Conservation (phyloP, 805 yeast species). For the Candida stauntonica region DNA sequence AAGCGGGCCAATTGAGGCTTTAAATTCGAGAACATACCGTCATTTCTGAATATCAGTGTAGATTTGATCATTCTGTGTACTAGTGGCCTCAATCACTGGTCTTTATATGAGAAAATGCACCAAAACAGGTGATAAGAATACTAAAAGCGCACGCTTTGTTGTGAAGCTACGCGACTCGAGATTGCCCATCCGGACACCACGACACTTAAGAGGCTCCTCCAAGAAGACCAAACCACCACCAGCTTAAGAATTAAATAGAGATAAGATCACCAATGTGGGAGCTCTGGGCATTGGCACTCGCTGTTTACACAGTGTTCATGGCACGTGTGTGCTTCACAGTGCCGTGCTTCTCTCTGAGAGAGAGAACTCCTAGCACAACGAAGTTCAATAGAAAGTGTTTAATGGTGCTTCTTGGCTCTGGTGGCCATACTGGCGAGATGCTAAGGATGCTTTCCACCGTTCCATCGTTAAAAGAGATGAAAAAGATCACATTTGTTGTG, state of each 20-base stretch:
- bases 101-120: no score
- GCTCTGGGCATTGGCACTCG: slow-evolving; percentile 4
- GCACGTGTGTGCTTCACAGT: slow-evolving; percentile 13
- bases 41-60: slow-evolving; percentile 60
- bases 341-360: slow-evolving; percentile 15
- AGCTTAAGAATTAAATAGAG: no score
- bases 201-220: no score
- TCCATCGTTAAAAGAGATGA: slow-evolving; percentile 9
- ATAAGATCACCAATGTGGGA: no score
- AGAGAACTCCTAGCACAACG: background rate
- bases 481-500: slow-evolving; percentile 32
- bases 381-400: slow-evolving; percentile 13
- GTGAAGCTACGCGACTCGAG: no score
- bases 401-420: slow-evolving; percentile 71
- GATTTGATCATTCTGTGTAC: slow-evolving; percentile 50
- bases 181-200: no score
- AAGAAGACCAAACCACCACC: no score
- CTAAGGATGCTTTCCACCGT: slow-evolving; percentile 52
- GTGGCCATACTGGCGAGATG: slow-evolving; percentile 98
- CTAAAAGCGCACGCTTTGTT: no score
- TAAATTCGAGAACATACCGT: slow-evolving; percentile 50
- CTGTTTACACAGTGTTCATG: slow-evolving; percentile 7
- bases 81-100: no score
- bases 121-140: no score
- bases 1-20: no score